Evolutionary conservation across 164 flowering plant species (phyloP).

Genomic region (Kalanchoe fedtschenkoi): DNA sequence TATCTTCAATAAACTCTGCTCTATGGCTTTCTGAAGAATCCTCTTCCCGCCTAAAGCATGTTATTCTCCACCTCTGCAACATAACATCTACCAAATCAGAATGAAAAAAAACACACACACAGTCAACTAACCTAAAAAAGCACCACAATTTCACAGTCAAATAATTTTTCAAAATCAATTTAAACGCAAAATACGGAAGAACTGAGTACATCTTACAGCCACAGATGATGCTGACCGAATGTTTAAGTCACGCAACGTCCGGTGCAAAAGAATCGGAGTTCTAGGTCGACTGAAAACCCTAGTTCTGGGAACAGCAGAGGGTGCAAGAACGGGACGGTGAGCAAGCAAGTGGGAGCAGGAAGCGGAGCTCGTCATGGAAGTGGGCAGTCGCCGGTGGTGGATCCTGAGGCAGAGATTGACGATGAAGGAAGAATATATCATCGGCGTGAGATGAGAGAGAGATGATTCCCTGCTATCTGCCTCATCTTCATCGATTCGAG

Average conservation of each 20-base stretch:
- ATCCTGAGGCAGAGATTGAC: not conserved
- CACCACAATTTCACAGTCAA: too few species aligned
- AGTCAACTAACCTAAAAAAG: too few species aligned
- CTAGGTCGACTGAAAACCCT: constrained; percentile 18
- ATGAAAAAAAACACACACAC: constrained; percentile 1
- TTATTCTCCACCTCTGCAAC: constrained; percentile 50
- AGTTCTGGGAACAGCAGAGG: constrained; percentile 10
- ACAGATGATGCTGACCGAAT: constrained; percentile 15
- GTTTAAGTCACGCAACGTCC: constrained; percentile 13
- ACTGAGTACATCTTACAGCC: constrained; percentile 16
- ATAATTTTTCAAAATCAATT: not conserved
- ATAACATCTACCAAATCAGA: constrained; percentile 4
- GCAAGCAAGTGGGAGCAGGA: constrained; percentile 26
- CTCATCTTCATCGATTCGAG: not conserved
- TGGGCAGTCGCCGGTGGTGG: not conserved
- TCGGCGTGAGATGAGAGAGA: not conserved
- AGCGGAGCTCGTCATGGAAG: constrained; percentile 32
- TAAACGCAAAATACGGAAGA: not conserved
- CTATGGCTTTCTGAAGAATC: constrained; percentile 22
- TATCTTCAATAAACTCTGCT: constrained; percentile 25
- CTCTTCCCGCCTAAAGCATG: constrained; percentile 58
- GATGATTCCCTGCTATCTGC: not conserved
- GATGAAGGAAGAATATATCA: not conserved
- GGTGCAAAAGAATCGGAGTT: constrained; percentile 7
- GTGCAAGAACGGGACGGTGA: constrained; percentile 21